Percentiles rank a stretch among this genome's conserved stretches.
phyloP scores from a whole-genome alignment of 2,329 filamentous ascomycete genomes.

The Mycocentrospora acerina region DNA sequence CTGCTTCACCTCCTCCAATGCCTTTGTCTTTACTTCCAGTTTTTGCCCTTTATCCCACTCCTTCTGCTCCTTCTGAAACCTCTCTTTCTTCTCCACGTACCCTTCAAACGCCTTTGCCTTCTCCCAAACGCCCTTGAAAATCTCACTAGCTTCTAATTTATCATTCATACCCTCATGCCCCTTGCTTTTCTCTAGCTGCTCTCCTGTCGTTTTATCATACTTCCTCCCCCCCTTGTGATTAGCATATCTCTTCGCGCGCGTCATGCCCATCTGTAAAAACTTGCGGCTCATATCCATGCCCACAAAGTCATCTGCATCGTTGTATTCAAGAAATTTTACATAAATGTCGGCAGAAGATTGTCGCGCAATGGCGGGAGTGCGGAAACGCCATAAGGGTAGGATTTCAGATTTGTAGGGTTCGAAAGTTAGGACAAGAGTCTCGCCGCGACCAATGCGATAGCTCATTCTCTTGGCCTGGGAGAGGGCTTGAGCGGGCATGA shows the following conservation, averaged over 20 bases:
- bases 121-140: constrained; percentile 55
- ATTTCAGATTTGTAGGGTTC: constrained; percentile 65
- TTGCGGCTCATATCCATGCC: constrained; percentile 67
- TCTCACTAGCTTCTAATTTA: constrained; percentile 52
- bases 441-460: constrained; percentile 62
- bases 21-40: constrained; percentile 7
- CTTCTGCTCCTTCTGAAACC: constrained; percentile 52
- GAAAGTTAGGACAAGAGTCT: constrained; percentile 62
- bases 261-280: constrained; percentile 68
- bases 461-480: constrained; percentile 46
- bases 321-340: constrained; percentile 55
- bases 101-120: constrained; percentile 47
- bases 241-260: constrained; percentile 60
- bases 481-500: constrained; percentile 15
- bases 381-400: constrained; percentile 63
- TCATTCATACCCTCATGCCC: constrained; percentile 51
- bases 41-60: constrained; percentile 40
- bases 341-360: constrained; percentile 54
- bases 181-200: constrained; percentile 48
- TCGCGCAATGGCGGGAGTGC: constrained; percentile 53
- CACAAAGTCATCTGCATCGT: constrained; percentile 57
- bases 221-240: constrained; percentile 60
- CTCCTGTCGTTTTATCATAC: constrained; percentile 47
- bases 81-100: constrained; percentile 49
- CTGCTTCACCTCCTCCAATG: constrained; percentile 2